phyloP scores from a whole-genome alignment of 495 filamentous ascomycete genomes.

The Annulohypoxylon stygium region DNA sequence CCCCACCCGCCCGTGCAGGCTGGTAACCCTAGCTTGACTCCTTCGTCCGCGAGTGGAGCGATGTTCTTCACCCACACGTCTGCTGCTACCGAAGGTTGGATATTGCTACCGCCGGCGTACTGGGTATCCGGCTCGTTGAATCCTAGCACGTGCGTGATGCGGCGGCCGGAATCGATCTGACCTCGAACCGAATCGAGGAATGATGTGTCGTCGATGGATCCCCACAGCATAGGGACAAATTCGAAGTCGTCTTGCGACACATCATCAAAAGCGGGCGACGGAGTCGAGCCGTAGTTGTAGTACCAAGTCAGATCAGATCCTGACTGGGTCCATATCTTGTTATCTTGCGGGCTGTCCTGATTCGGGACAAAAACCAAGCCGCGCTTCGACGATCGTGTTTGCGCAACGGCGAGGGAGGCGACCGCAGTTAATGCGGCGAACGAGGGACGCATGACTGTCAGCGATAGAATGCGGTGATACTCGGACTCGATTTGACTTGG shows the following conservation, averaged over 20 bases:
- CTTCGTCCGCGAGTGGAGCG: slow-evolving; percentile 70
- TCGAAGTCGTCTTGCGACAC: slow-evolving; percentile 64
- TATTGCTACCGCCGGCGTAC: slow-evolving; percentile 68
- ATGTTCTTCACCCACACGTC: slow-evolving; percentile 74
- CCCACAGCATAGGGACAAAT: slow-evolving; percentile 89
- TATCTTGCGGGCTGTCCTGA: slow-evolving; percentile 64
- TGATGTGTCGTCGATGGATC: slow-evolving; percentile 63
- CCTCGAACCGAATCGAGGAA: slow-evolving; percentile 67
- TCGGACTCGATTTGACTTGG: background rate
- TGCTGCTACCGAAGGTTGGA: slow-evolving; percentile 70
- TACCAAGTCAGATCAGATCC: slow-evolving; percentile 79
- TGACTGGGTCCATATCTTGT: slow-evolving; percentile 68
- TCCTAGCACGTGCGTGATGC: slow-evolving; percentile 73
- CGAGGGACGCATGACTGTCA: slow-evolving; percentile 44
- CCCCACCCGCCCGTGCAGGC: slow-evolving; percentile 66
- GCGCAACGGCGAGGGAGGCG: slow-evolving; percentile 46
- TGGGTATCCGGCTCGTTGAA: slow-evolving; percentile 82
- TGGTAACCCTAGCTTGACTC: slow-evolving; percentile 70
- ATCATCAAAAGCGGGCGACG: slow-evolving; percentile 63
- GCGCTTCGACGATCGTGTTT: slow-evolving; percentile 71
- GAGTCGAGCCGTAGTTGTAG: slow-evolving; percentile 76
- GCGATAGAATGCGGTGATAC: background rate
- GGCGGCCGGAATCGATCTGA: slow-evolving; percentile 65
- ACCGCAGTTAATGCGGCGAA: slow-evolving; percentile 37
- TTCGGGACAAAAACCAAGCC: slow-evolving; percentile 75